Evolutionary conservation across 768 basidiomycete genomes (phyloP).

Genomic region (Kwoniella pini): DNA sequence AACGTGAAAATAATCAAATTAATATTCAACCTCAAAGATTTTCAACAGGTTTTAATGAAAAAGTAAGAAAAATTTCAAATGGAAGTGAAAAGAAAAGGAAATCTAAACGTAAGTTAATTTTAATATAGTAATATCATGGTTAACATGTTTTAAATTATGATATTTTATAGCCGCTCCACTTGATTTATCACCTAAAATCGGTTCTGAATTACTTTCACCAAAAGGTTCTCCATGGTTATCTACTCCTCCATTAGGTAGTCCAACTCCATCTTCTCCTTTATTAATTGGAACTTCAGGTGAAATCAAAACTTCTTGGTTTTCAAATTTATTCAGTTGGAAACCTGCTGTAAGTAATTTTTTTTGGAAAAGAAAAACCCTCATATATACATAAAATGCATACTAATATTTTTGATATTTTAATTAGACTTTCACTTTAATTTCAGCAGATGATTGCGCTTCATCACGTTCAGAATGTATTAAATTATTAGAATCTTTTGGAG

Average conservation of each 20-base stretch:
- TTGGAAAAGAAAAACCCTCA: not conserved
- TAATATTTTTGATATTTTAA: too few relatives aligned
- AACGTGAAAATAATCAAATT: slow-evolving; percentile 14
- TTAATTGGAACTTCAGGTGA: slow-evolving; percentile 43
- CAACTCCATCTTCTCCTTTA: slow-evolving; percentile 34
- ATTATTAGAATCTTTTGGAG: slow-evolving; percentile 72
- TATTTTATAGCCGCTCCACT: slow-evolving; percentile 33
- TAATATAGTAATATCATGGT: not conserved
- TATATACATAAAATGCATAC: too few relatives aligned
- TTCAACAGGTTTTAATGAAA: slow-evolving; percentile 15
- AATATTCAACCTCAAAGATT: slow-evolving; percentile 13
- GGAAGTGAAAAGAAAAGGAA: slow-evolving; percentile 29
- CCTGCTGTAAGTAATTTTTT: slow-evolving; percentile 55
- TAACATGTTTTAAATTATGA: not conserved
- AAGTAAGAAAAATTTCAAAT: slow-evolving; percentile 14
- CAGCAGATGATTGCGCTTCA: slow-evolving; percentile 57
- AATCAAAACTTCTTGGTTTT: slow-evolving; percentile 74
- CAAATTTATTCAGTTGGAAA: slow-evolving; percentile 81
- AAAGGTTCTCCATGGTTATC: slow-evolving; percentile 31
- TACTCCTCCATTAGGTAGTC: slow-evolving; percentile 19
- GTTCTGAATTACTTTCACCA: slow-evolving; percentile 30
- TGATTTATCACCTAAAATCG: slow-evolving; percentile 33
- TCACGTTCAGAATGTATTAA: slow-evolving; percentile 75
- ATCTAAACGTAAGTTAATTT: slow-evolving; percentile 37
- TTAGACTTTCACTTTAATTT: slow-evolving; percentile 54